These are phyloP conservation scores for Austroboletus festivus DNA, from an alignment of 768 basidiomycete genomes.

Conservation along the genomic window DNA sequence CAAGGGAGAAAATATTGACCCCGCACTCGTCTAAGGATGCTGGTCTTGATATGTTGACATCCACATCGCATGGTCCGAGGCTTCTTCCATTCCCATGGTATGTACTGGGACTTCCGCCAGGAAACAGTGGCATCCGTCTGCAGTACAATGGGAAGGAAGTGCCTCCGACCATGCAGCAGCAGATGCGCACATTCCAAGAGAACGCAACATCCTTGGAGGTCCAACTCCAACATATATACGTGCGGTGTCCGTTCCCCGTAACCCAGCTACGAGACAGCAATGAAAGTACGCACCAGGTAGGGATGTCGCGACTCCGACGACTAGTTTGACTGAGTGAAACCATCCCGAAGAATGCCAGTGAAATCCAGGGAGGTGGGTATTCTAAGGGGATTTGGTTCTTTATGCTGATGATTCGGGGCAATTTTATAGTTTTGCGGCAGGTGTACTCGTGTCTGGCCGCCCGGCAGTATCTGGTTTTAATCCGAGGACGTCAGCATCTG, in stretches of 20 bases:
- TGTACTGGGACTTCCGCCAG: conserved; percentile 36
- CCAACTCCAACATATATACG: not conserved
- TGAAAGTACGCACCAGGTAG: conserved; percentile 17
- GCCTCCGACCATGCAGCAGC: conserved; percentile 35
- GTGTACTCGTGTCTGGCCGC: conserved; percentile 15
- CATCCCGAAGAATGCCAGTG: not conserved
- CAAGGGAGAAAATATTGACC: not conserved
- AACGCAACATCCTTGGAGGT: conserved; percentile 15
- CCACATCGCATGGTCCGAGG: conserved; percentile 36
- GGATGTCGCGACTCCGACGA: not conserved
- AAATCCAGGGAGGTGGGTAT: conserved; percentile 5
- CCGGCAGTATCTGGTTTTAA: conserved; percentile 10
- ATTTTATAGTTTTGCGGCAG: conserved; percentile 26
- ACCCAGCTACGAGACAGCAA: conserved; percentile 13
- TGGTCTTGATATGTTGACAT: conserved; percentile 25
- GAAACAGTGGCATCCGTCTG: conserved; percentile 29
- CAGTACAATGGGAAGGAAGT: conserved; percentile 39
- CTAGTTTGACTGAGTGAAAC: not conserved
- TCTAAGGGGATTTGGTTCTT: conserved; percentile 9
- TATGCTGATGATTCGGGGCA: conserved; percentile 13
- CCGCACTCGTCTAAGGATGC: conserved; percentile 6
- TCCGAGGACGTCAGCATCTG: conserved; percentile 9
- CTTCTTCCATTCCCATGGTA: conserved; percentile 61
- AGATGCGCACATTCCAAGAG: conserved; percentile 18
- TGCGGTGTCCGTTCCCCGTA: conserved; percentile 9